These are phyloP conservation scores for Rosa chinensis DNA, from an alignment of 306 rosid genomes.

Conservation along the genomic window DNA sequence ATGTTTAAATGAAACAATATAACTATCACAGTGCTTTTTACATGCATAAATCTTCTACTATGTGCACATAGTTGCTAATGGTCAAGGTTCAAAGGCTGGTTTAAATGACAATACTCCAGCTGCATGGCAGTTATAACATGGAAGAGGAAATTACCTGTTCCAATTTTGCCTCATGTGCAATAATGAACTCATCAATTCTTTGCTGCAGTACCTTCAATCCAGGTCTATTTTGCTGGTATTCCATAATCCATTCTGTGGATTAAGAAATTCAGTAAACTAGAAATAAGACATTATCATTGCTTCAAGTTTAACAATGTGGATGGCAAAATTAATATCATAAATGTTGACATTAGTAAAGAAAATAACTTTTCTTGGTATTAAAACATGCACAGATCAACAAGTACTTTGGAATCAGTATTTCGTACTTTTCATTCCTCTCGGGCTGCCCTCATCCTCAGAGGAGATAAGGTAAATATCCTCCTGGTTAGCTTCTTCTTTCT, in stretches of 20 bases:
- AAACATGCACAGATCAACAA: background rate
- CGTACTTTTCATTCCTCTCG: slow-evolving; percentile 55
- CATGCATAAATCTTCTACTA: background rate
- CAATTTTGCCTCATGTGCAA: slow-evolving; percentile 58
- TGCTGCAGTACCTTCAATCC: slow-evolving; percentile 62
- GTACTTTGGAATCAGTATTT: slow-evolving; percentile 4
- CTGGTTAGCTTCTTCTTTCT: slow-evolving; percentile 15
- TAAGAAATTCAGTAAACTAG: slow-evolving; percentile 27
- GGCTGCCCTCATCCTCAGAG: slow-evolving; percentile 41
- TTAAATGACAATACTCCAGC: background rate
- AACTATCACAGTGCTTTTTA: background rate
- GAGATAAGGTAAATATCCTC: slow-evolving; percentile 36
- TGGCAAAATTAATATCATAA: background rate
- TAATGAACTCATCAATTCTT: slow-evolving; percentile 66
- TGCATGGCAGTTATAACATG: background rate
- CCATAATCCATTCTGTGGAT: slow-evolving; percentile 73
- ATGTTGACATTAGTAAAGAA: background rate
- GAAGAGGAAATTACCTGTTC: slow-evolving; percentile 53
- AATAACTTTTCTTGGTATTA: background rate
- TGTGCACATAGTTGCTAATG: background rate
- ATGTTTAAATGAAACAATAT: background rate
- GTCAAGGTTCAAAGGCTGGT: background rate
- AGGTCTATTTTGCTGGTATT: slow-evolving; percentile 70
- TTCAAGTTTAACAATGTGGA: background rate
- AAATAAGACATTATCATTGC: slow-evolving; percentile 1